Evolutionary conservation across 345 rosid species (phyloP).

Genomic region (Pugionium cornutum): DNA sequence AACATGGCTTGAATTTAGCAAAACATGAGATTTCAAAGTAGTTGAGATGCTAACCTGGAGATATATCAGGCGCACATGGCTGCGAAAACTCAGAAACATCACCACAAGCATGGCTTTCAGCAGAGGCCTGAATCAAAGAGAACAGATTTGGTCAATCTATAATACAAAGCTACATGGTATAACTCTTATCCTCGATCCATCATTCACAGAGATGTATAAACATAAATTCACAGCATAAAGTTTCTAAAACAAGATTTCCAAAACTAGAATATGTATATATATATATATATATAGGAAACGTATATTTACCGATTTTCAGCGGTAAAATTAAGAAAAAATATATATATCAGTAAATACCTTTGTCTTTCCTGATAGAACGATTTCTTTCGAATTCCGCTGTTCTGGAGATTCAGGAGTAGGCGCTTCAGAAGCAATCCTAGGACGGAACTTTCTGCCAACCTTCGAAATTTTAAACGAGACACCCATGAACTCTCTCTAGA

Average conservation of each 20-base stretch:
- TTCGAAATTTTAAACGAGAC: constrained; percentile 75
- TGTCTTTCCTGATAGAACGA: constrained; percentile 38
- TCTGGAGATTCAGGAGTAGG: constrained; percentile 46
- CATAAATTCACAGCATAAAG: neutral
- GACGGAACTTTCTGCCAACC: constrained; percentile 58
- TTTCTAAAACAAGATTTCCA: neutral
- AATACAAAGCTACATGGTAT: neutral
- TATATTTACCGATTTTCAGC: neutral
- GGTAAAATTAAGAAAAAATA: neutral
- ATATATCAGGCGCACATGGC: constrained; percentile 41
- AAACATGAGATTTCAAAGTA: constrained; percentile 17
- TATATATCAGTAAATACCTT: constrained; percentile 44
- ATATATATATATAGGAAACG: too few species aligned
- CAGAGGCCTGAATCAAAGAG: constrained; percentile 47
- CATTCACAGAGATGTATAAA: too few species aligned
- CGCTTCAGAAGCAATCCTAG: constrained; percentile 48
- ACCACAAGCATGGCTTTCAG: constrained; percentile 37
- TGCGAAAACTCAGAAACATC: constrained; percentile 40
- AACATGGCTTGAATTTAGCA: constrained; percentile 15
- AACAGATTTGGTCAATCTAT: neutral
- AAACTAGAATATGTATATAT: too few species aligned
- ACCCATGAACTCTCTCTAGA: constrained; percentile 43
- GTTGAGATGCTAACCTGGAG: constrained; percentile 44
- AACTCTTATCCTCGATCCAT: neutral
- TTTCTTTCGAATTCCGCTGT: constrained; percentile 39